Base-by-base conservation (phyloP, 306 rosid genomes). In the Prinsepia uniflora region DNA sequence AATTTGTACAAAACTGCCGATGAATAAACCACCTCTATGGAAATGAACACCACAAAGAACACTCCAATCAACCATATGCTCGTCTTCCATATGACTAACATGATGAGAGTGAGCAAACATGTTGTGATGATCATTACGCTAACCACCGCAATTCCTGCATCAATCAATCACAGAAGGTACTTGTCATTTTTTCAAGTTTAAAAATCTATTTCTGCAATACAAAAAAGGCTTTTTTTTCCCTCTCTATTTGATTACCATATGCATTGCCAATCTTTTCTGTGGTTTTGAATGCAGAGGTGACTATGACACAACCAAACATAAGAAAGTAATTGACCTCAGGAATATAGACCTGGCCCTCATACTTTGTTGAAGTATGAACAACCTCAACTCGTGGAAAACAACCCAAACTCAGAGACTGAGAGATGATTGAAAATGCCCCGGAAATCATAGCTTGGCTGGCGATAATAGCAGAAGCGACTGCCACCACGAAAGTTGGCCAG, bases 391-490 rank as follows among this genome's bases (percentile, higher is more conserved):
- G 76, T 4, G 98, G 96, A 74, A 92, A 92, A 73, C 96, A 89
- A 46, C 96, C 96, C 10, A 89, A 67, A 79, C 78, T 84, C 2
- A 89, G 79, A 3, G 89, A 90, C 53, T 89, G 98, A 4, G 89
- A 58, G 45, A 92, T 82, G 8, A 92, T 92, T 5, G 96, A 73
- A 70, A 92, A 92, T 30, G 98, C 83, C 72, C 98, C 98, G 0
- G 98, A 79, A 63, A 92, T 89, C 98, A 92, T 92, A 55, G 98
- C 96, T 54, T 92, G 96, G 67, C 96, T 89, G 6, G 96, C 96
- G 48, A 92, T 89, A 36, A 92, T 88, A 12, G 98, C 70, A 42
- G 98, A 96, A 7, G 68, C 94, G 67, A 89, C 84, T 0, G 98
- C 98, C 19, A 88, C 77, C 42, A 92, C 87, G 66, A 92, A 92